phyloP scores from a whole-genome alignment of 2,329 filamentous ascomycete species.

The Colletotrichum musicola region DNA sequence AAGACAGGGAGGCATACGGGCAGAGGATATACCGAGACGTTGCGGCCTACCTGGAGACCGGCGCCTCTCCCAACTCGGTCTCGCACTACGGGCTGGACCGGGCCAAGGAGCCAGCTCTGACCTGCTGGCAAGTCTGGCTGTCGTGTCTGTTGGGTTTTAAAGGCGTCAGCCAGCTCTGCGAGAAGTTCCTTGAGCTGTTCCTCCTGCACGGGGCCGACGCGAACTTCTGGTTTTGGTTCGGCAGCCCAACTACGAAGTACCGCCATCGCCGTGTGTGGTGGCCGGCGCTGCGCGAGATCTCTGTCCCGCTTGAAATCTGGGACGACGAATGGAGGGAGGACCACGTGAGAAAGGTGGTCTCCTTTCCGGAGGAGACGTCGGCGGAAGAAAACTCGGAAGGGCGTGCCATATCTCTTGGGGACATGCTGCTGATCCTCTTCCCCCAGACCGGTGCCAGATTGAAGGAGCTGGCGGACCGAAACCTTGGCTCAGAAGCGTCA shows the following conservation, averaged over 20 bases:
- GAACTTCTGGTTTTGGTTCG: background rate
- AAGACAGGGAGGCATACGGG: background rate
- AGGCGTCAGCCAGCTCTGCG: background rate
- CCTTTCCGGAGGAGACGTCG: background rate
- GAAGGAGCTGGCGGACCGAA: background rate
- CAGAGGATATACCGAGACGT: background rate
- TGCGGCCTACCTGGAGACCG: background rate
- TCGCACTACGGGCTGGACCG: background rate
- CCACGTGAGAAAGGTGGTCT: background rate
- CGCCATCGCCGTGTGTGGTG: background rate
- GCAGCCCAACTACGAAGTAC: no score
- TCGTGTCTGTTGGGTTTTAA: rapidly evolving
- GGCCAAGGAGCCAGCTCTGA: background rate
- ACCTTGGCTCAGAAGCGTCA: background rate
- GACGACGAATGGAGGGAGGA: no score
- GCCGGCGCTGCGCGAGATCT: no score
- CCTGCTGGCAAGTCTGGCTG: background rate
- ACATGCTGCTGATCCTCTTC: background rate
- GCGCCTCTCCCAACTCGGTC: background rate
- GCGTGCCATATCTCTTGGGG: background rate
- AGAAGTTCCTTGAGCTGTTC: background rate
- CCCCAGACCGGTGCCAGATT: background rate
- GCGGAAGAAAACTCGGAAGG: background rate
- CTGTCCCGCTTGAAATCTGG: no score
- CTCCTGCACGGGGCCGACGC: background rate